phyloP scores from a whole-genome alignment of 352 stramenopile genomes.

The Thalassiosira delicatula region DNA sequence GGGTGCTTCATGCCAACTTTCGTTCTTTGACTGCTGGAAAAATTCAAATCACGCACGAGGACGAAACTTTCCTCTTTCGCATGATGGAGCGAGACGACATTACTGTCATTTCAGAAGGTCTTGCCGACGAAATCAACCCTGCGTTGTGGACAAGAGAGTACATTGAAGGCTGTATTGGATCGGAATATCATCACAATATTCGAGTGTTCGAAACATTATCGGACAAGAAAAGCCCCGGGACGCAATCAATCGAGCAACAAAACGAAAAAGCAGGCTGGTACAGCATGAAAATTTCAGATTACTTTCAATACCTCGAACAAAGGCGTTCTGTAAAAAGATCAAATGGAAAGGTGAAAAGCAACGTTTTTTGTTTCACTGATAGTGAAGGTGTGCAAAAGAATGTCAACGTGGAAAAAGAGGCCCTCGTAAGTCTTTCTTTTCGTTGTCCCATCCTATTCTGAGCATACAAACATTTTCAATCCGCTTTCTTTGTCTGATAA shows the following conservation, averaged over 20 bases:
- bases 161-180: slow-evolving; percentile 52
- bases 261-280: no score
- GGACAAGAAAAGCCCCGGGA: slow-evolving; percentile 8
- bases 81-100: slow-evolving; percentile 82
- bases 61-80: slow-evolving; percentile 71
- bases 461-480: no score
- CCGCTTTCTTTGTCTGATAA: no score
- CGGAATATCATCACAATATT: slow-evolving; percentile 72
- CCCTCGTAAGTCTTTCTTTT: no score
- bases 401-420: no score
- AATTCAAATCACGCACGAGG: slow-evolving; percentile 36
- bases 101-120: slow-evolving; percentile 74
- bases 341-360: no score
- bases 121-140: slow-evolving; percentile 53
- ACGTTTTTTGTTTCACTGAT: no score
- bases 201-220: slow-evolving; percentile 57
- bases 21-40: background rate
- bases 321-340: no score
- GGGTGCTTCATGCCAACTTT: slow-evolving; percentile 74
- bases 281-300: no score
- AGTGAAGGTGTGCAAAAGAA: no score
- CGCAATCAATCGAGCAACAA: slow-evolving; percentile 21
- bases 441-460: no score
- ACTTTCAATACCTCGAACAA: no score
- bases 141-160: slow-evolving; percentile 63